A percentile compares a stretch with the other conserved stretches of the same genome.
phyloP scores from a whole-genome alignment of 106 monocot species.

The Vanilla planifolia region DNA sequence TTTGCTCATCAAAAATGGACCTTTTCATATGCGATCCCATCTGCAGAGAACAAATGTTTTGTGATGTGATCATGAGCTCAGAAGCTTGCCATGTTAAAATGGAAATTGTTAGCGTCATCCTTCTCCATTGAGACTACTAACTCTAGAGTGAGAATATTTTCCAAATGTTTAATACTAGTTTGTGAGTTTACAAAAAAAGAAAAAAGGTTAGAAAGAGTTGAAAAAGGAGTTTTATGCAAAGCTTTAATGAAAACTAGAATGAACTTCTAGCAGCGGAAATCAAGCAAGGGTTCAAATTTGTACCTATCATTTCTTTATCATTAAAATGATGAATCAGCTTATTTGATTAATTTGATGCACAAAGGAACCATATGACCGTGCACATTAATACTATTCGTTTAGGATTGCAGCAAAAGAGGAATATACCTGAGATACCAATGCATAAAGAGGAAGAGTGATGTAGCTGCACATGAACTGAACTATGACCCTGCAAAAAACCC shows the following conservation, averaged over 20 bases:
- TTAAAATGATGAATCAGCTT: background rate
- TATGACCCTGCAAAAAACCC: slow-evolving; percentile 17
- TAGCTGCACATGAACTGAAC: slow-evolving; percentile 73
- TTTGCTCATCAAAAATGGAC: slow-evolving; percentile 63
- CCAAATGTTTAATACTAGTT: too few species aligned
- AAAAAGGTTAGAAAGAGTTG: too few species aligned
- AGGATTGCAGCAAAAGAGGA: background rate
- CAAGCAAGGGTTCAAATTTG: too few species aligned
- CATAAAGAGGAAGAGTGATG: slow-evolving; percentile 80
- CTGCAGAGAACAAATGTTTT: slow-evolving; percentile 18
- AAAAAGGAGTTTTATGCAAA: too few species aligned
- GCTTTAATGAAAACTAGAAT: too few species aligned
- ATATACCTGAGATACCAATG: slow-evolving; percentile 32
- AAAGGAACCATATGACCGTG: too few species aligned
- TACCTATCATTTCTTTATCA: background rate
- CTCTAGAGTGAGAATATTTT: too few species aligned
- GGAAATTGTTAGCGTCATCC: too few species aligned
- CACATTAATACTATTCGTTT: background rate
- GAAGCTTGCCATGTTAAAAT: too few species aligned
- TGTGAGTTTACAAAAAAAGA: too few species aligned
- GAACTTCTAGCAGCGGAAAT: too few species aligned
- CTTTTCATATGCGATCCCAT: slow-evolving; percentile 74
- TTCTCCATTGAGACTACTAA: too few species aligned
- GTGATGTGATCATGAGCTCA: background rate
- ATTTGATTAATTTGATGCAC: background rate